Evolutionary conservation across 257 asterid genomes (phyloP).

Genomic region (Solanum dulcamara): DNA sequence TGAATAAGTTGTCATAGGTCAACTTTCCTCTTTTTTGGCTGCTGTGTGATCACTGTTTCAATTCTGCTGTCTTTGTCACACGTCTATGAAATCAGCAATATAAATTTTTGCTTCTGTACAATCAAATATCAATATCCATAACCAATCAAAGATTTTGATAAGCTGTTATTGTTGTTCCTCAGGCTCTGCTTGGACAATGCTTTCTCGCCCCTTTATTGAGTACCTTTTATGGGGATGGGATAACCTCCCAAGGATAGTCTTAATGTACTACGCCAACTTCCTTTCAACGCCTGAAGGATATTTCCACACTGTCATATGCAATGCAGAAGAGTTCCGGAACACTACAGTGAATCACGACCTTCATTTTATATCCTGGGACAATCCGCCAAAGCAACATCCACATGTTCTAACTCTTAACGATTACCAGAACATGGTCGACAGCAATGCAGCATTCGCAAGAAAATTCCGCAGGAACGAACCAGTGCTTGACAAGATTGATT

Average conservation of each 20-base stretch:
- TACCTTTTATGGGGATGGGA: conserved; percentile 75
- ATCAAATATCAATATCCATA: neutral
- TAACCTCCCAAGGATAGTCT: conserved; percentile 49
- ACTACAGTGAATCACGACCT: conserved; percentile 75
- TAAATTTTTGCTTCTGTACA: neutral
- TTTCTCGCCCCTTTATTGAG: conserved; percentile 67
- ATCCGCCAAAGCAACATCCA: conserved; percentile 84
- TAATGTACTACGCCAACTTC: conserved; percentile 67
- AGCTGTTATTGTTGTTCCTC: neutral
- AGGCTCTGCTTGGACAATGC: conserved; percentile 90
- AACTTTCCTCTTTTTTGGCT: neutral
- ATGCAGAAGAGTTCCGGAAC: conserved; percentile 47
- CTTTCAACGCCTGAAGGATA: conserved; percentile 76
- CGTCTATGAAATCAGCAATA: neutral
- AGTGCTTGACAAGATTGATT: conserved; percentile 51
- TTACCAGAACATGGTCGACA: conserved; percentile 44
- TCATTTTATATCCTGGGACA: conserved; percentile 81
- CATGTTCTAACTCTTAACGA: conserved; percentile 41
- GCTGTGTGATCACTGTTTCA: neutral
- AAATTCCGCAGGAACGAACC: conserved; percentile 36
- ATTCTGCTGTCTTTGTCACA: neutral
- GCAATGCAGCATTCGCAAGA: conserved; percentile 69
- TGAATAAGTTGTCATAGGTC: neutral
- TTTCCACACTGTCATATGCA: conserved; percentile 74
- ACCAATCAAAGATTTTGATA: neutral